Evolutionary conservation across 495 filamentous ascomycete species (phyloP), one percentile per base, ranked within the genome.

Genomic region (Penicillium parvum): DNA sequence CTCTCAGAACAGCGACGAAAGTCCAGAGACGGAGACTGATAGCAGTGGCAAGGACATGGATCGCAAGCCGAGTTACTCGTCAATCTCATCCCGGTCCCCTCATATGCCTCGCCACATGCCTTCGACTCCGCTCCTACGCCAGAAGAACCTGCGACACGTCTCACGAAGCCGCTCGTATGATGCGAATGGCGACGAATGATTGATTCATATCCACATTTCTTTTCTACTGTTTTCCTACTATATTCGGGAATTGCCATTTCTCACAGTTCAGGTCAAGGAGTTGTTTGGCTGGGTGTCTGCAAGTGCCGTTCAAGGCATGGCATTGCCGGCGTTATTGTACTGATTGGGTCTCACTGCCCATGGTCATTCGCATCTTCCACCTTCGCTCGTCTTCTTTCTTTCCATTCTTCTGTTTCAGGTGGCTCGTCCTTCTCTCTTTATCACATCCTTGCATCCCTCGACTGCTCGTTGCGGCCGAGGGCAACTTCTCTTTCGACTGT

Each of bases 11-110:
- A 55, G 50, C 25, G 57, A 58, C 11, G 60, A 63, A 10, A 61
- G 42, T 12, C 38, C 40, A 1, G 70, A 71, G 33, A 66, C 64
- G 0, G 68, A 70, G 37, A 70, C 64, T 0, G 70, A 74, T 22
- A 71, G 68, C 44, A 73, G 70, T 32, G 68, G 64, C 7, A 72
- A 65, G 43, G 70, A 74, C 37, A 61, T 67, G 33, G 63, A 71
- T 18, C 57, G 51, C 33, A 56, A 55, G 11, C 36, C 45, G 7
- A 43, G 48, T 36, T 42, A 45, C 39, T 53, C 51, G 23, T 55
- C 59, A 15, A 27, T 53, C 1, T 54, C 52, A 1, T 50, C 45
- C 4, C 54, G 58, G 16, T 49, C 52, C 1, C 38, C 55, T 20
- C 60, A 50, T 33, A 32, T 51, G 28, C 55, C 60, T 18, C 60